Conservation (phyloP, 2,329 filamentous ascomycete genomes). For the Exophiala sideris region DNA sequence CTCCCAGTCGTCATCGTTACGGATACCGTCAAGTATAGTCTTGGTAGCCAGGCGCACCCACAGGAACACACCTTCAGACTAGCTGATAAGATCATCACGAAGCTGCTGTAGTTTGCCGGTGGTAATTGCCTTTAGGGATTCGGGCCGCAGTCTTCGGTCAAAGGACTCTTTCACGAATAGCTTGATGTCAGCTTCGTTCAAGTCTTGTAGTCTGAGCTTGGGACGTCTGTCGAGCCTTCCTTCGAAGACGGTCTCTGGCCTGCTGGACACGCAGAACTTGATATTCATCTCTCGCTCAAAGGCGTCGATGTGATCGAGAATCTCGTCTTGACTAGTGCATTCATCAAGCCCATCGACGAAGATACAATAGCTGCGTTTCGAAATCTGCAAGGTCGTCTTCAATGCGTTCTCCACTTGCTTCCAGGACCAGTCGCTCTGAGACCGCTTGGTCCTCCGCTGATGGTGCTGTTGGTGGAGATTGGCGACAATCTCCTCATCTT, state of each 20-base stretch:
- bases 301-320: not conserved
- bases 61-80: constrained; percentile 14
- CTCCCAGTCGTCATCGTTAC: not conserved
- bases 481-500: no score
- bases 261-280: constrained; percentile 2
- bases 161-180: not conserved
- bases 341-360: constrained; percentile 17
- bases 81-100: not conserved
- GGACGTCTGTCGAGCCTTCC: not conserved
- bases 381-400: no score
- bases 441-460: no score
- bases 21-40: not conserved
- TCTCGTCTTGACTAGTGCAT: constrained; percentile 1
- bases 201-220: constrained; percentile 2
- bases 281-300: not conserved
- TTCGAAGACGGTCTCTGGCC: not conserved
- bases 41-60: constrained; percentile 10
- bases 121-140: not conserved
- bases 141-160: not conserved
- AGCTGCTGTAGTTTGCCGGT: not conserved
- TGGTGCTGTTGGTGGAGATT: not conserved
- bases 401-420: no score
- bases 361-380: not conserved
- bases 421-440: no score
- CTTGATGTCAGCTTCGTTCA: constrained; percentile 5